Percentiles rank a stretch among this genome's conserved stretches.
Conservation (phyloP, 2,329 filamentous ascomycete genomes). For the Colletotrichum tanaceti region DNA sequence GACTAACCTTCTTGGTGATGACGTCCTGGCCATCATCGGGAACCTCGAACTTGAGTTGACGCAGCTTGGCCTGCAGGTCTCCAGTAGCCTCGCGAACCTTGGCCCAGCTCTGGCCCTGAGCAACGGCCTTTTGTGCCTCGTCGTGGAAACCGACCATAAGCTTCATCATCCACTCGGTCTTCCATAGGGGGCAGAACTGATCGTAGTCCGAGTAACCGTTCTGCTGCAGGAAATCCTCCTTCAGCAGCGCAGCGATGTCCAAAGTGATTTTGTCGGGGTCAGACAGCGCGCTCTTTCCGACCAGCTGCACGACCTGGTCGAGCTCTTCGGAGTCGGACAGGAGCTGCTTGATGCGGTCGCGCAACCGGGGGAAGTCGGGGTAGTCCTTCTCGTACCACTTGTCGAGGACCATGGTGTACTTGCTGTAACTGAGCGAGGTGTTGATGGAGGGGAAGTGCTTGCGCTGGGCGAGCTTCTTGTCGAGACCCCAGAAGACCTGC, state of each 20-base stretch:
- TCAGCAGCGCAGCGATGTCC: constrained; percentile 89
- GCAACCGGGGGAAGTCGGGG: constrained; percentile 92
- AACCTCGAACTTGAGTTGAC: constrained; percentile 97
- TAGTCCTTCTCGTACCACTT: constrained; percentile 94
- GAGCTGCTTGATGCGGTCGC: constrained; percentile 93
- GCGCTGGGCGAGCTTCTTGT: constrained; percentile 98
- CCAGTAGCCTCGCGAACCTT: constrained; percentile 92
- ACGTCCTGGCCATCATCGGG: constrained; percentile 85
- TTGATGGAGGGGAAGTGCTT: constrained; percentile 99
- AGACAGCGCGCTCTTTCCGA: constrained; percentile 95
- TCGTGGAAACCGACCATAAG: constrained; percentile 98
- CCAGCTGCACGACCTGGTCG: constrained; percentile 97
- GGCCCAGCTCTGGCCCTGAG: constrained; percentile 89
- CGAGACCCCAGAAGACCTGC: constrained; percentile 99
- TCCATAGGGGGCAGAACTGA: constrained; percentile 99
- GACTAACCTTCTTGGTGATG: constrained; percentile 82
- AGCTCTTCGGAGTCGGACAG: constrained; percentile 96
- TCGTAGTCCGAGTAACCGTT: constrained; percentile 99
- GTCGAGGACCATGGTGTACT: constrained; percentile 90
- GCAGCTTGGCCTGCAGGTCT: constrained; percentile 85
- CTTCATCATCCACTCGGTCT: constrained; percentile 99
- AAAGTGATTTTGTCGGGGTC: constrained; percentile 98
- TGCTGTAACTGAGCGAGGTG: constrained; percentile 93
- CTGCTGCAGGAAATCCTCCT: constrained; percentile 99
- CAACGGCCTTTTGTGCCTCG: constrained; percentile 93